Percentiles rank a stretch among this genome's conserved stretches.
These are phyloP conservation scores for Phytophthora macrochlamydospora DNA, from an alignment of 352 stramenopile genomes.

Conservation along the genomic window DNA sequence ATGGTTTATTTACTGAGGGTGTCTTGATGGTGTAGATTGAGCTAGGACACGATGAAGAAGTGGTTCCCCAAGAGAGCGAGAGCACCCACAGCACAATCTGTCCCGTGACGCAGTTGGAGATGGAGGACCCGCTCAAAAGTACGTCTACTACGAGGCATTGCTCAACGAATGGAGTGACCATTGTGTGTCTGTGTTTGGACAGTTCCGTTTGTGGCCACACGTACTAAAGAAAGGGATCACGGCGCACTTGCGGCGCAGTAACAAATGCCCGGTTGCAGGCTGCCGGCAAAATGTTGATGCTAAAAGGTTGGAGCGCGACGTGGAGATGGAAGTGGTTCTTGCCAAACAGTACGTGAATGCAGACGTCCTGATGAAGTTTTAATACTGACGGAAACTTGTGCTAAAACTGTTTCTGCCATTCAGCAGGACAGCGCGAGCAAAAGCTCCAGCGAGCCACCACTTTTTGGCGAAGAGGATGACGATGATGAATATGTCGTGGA, in stretches of 20 bases:
- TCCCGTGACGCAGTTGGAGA: conserved; percentile 83
- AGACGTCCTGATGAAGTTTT: neutral
- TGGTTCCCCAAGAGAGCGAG: conserved; percentile 81
- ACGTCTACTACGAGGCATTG: neutral
- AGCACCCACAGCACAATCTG: conserved; percentile 75
- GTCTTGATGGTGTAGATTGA: conserved; percentile 58
- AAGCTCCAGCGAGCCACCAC: conserved; percentile 19
- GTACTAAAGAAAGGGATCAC: conserved; percentile 84
- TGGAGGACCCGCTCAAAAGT: conserved; percentile 84
- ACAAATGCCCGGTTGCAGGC: conserved; percentile 84
- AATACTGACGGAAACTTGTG: neutral
- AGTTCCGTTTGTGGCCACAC: conserved; percentile 79
- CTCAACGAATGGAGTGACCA: no score
- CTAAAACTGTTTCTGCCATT: neutral
- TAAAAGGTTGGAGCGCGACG: conserved; percentile 73
- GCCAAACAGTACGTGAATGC: conserved; percentile 43
- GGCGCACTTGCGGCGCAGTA: conserved; percentile 70
- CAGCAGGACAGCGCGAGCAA: conserved; percentile 11
- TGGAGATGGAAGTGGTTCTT: conserved; percentile 89
- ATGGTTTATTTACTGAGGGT: neutral
- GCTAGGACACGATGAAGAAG: conserved; percentile 65
- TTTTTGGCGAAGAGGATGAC: conserved; percentile 55
- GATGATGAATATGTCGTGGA: conserved; percentile 82
- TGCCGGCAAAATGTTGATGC: conserved; percentile 69
- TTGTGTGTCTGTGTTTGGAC: conserved; percentile 5